phyloP scores from a whole-genome alignment of 345 rosid species.

The Rhizophora mangle region DNA sequence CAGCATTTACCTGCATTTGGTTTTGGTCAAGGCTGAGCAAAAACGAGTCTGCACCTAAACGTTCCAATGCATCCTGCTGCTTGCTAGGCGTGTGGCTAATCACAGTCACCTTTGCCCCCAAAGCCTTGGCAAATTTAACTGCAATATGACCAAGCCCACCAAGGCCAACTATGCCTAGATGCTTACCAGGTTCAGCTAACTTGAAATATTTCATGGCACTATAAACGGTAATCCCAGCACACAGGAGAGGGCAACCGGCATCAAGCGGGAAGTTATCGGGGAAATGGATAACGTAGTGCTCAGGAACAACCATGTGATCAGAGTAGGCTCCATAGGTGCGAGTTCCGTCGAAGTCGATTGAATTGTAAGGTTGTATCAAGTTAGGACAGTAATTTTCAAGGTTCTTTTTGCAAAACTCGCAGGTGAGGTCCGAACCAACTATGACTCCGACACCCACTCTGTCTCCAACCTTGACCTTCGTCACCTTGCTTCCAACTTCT shows the following conservation, averaged over 20 bases:
- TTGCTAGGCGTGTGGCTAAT: slow-evolving; percentile 54
- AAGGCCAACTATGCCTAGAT: slow-evolving; percentile 64
- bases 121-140: slow-evolving; percentile 59
- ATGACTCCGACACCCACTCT: slow-evolving; percentile 13
- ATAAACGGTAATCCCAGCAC: slow-evolving; percentile 73
- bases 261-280: slow-evolving; percentile 51
- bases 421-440: slow-evolving; percentile 5
- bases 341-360: slow-evolving; percentile 7
- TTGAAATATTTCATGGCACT: slow-evolving; percentile 59
- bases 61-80: slow-evolving; percentile 47
- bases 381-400: slow-evolving; percentile 11
- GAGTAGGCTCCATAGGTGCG: slow-evolving; percentile 16
- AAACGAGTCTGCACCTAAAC: slow-evolving; percentile 53
- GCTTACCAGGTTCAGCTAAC: slow-evolving; percentile 40
- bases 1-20: slow-evolving; percentile 40
- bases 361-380: not conserved
- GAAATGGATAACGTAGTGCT: slow-evolving; percentile 41
- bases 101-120: slow-evolving; percentile 62
- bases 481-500: slow-evolving; percentile 14
- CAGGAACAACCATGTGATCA: slow-evolving; percentile 41
- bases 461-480: slow-evolving; percentile 7
- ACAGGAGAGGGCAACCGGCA: slow-evolving; percentile 54
- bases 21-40: slow-evolving; percentile 40
- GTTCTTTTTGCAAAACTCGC: slow-evolving; percentile 1
- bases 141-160: slow-evolving; percentile 70